These are phyloP conservation scores for Camelina neglecta DNA, from an alignment of 345 rosid genomes.

Conservation along the genomic window DNA sequence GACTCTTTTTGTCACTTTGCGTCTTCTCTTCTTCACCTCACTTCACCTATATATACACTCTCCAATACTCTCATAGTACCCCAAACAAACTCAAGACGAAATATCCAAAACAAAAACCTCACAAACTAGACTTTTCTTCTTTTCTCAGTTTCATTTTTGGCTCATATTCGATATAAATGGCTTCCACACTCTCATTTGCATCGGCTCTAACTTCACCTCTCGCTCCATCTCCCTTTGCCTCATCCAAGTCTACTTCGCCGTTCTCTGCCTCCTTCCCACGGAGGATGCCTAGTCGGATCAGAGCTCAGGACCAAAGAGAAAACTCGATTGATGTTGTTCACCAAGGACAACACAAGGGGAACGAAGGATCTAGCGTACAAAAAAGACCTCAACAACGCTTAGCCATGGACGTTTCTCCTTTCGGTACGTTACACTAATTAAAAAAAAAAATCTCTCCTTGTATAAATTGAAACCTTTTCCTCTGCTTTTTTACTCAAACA, in stretches of 20 bases:
- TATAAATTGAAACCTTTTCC: too few relatives aligned
- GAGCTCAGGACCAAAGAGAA: conserved; percentile 52
- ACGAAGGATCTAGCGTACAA: conserved; percentile 52
- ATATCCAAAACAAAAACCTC: background rate
- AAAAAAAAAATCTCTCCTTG: background rate
- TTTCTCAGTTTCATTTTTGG: background rate
- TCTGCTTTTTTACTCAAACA: background rate
- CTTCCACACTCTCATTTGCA: conserved; percentile 47
- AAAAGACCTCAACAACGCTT: conserved; percentile 51
- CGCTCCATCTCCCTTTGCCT: background rate
- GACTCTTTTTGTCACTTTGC: conserved; percentile 13
- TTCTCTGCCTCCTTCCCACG: conserved; percentile 45
- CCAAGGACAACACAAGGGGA: conserved; percentile 43
- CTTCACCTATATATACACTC: background rate
- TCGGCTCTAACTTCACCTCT: conserved; percentile 40
- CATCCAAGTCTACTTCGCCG: conserved; percentile 36
- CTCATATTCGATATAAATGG: conserved; percentile 37
- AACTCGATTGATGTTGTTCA: conserved; percentile 59
- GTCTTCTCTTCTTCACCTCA: conserved; percentile 16
- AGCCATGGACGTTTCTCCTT: conserved; percentile 64
- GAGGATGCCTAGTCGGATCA: conserved; percentile 35
- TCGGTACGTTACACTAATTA: conserved; percentile 50
- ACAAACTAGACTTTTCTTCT: background rate
- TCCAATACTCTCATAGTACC: background rate
- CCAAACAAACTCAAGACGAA: background rate